Percentiles rank a stretch among this genome's conserved stretches.
Conservation (phyloP, 106 monocot genomes). For the Phalaenopsis aphrodite region DNA sequence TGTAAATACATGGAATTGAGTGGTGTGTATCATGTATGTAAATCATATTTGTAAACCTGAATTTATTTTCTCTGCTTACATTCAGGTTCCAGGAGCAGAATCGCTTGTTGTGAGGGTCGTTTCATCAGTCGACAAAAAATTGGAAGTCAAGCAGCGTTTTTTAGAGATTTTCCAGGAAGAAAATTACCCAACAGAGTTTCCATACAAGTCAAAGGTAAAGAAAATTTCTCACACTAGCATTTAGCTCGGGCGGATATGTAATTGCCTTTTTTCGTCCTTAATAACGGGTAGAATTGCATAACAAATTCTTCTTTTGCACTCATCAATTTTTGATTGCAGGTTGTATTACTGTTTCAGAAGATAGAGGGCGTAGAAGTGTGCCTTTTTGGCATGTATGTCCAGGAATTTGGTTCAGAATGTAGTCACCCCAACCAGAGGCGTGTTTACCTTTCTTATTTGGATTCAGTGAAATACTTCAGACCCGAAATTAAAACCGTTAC, state of each 20-base stretch:
- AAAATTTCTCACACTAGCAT: neutral
- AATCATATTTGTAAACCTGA: neutral
- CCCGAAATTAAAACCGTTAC: constrained; percentile 74
- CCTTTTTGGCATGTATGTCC: constrained; percentile 95
- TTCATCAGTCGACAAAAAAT: constrained; percentile 89
- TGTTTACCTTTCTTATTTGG: constrained; percentile 86
- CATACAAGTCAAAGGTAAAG: constrained; percentile 84
- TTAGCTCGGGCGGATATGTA: neutral
- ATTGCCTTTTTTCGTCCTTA: neutral
- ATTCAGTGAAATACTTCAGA: constrained; percentile 91
- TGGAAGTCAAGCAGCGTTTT: constrained; percentile 84
- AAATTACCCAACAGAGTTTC: constrained; percentile 84
- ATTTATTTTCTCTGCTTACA: neutral
- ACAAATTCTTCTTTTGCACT: neutral
- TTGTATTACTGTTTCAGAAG: constrained; percentile 82
- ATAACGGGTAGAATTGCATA: neutral
- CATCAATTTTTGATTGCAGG: constrained; percentile 32
- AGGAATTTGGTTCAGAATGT: constrained; percentile 88
- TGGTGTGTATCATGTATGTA: too few relatives aligned
- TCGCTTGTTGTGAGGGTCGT: constrained; percentile 89
- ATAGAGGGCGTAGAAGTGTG: constrained; percentile 97
- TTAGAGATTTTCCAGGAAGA: constrained; percentile 89
- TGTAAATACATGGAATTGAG: too few relatives aligned
- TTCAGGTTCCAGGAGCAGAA: constrained; percentile 78
- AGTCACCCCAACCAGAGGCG: constrained; percentile 75